Evolutionary conservation across 1,284 basidiomycete species (phyloP).

Genomic region (Entoloma clypeatum): DNA sequence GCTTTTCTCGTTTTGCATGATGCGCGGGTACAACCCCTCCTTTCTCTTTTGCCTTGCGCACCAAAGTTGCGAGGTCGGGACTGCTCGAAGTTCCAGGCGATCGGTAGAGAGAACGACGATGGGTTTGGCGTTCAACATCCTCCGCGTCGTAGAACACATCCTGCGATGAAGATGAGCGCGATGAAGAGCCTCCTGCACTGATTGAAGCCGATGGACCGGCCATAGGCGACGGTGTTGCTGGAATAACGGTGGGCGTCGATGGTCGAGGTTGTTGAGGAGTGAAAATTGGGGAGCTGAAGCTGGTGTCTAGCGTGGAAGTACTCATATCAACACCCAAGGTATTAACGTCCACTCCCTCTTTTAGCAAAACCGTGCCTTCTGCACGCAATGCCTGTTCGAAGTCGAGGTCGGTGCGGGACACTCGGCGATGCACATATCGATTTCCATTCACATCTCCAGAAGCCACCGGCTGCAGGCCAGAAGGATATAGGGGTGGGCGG

Average conservation of each 20-base stretch:
- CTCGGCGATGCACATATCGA: slow-evolving; percentile 40
- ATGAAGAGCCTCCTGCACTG: slow-evolving; percentile 19
- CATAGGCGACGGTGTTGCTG: slow-evolving; percentile 50
- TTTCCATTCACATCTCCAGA: slow-evolving; percentile 43
- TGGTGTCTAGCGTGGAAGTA: slow-evolving; percentile 32
- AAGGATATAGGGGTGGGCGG: slow-evolving; percentile 50
- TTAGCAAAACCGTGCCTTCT: slow-evolving; percentile 62
- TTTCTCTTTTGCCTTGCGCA: slow-evolving; percentile 75
- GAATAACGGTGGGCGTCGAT: slow-evolving; percentile 49
- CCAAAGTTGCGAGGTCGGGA: slow-evolving; percentile 81
- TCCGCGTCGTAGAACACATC: slow-evolving; percentile 64
- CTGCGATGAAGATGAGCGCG: slow-evolving; percentile 43
- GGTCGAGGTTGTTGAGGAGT: slow-evolving; percentile 31
- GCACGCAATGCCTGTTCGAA: slow-evolving; percentile 70
- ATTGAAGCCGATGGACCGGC: slow-evolving; percentile 28
- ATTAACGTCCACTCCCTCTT: slow-evolving; percentile 66
- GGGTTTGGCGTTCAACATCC: slow-evolving; percentile 61
- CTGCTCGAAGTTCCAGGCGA: slow-evolving; percentile 85
- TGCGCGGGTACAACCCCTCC: slow-evolving; percentile 40
- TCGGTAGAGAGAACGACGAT: slow-evolving; percentile 80
- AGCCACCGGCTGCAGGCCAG: slow-evolving; percentile 51
- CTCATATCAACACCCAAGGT: slow-evolving; percentile 51
- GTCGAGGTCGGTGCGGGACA: slow-evolving; percentile 70
- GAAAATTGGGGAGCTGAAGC: slow-evolving; percentile 32
- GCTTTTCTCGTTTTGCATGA: slow-evolving; percentile 41